These are phyloP conservation scores for Fulvia fulva DNA, from an alignment of 2,329 filamentous ascomycete genomes.

Conservation along the genomic window DNA sequence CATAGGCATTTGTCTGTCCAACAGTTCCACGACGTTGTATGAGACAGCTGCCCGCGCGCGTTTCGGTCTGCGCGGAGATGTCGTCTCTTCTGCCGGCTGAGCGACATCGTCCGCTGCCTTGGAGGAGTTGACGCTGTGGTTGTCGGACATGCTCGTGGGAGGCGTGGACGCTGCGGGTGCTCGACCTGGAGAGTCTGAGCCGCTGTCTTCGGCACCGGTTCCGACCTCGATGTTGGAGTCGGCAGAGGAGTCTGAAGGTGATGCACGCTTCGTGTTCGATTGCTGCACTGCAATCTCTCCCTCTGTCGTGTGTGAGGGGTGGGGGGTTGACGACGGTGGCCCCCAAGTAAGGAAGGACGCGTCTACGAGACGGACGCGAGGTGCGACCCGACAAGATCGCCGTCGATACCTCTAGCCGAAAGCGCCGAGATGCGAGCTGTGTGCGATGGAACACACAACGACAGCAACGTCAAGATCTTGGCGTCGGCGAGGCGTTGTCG, in stretches of 20 bases:
- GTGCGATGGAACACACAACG: not conserved
- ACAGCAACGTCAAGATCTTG: not conserved
- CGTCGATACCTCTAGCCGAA: not conserved
- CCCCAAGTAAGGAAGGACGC: not conserved
- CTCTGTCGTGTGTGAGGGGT: not conserved
- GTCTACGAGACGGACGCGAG: not conserved
- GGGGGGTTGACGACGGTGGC: not conserved
- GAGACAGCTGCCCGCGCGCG: constrained; percentile 55
- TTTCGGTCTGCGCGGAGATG: constrained; percentile 45
- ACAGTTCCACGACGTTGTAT: constrained; percentile 53
- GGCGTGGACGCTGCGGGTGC: constrained; percentile 58
- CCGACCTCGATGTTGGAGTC: constrained; percentile 41
- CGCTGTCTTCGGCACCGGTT: constrained; percentile 30
- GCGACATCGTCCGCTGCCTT: constrained; percentile 25
- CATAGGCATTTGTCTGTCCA: constrained; percentile 20
- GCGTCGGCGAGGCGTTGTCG: not conserved
- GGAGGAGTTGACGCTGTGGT: constrained; percentile 50
- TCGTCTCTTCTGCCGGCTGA: constrained; percentile 11
- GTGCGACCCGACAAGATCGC: not conserved
- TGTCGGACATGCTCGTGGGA: constrained; percentile 63
- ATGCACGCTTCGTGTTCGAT: constrained; percentile 33
- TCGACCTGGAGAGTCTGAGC: constrained; percentile 46
- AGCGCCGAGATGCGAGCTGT: not conserved
- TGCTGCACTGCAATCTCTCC: constrained; percentile 6
- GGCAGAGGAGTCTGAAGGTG: constrained; percentile 40